Evolutionary conservation across 495 filamentous ascomycete genomes (phyloP).

Genomic region (Penicillium antarcticum): DNA sequence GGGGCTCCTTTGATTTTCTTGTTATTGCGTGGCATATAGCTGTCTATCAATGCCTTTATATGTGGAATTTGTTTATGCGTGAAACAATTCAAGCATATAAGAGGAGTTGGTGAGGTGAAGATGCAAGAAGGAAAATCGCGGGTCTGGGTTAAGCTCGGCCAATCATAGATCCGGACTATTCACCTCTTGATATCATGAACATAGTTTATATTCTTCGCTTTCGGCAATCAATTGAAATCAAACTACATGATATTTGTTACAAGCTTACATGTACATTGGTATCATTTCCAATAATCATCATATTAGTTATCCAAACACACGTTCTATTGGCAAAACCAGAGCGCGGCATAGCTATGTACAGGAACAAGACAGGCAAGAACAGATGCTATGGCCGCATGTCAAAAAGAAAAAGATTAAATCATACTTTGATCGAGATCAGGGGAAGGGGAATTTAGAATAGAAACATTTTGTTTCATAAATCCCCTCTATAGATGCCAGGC

Average conservation of each 20-base stretch:
- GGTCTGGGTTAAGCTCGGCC: constrained; percentile 11
- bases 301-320: constrained; percentile 7
- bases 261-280: not conserved
- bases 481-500: constrained; percentile 3
- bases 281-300: not conserved
- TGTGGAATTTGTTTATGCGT: not conserved
- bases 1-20: constrained; percentile 1
- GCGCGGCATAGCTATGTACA: constrained; percentile 29
- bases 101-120: not conserved
- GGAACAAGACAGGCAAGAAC: constrained; percentile 9
- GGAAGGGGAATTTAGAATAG: not conserved
- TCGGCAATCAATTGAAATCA: no score
- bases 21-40: constrained; percentile 6
- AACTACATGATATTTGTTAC: no score
- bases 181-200: not conserved
- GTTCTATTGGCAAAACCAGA: constrained; percentile 21
- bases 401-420: constrained; percentile 17
- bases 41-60: not conserved
- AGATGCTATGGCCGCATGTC: constrained; percentile 23
- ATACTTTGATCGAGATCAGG: constrained; percentile 15
- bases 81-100: not conserved
- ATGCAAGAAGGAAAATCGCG: constrained; percentile 1
- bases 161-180: constrained; percentile 22
- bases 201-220: no score
- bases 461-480: not conserved